Conservation (phyloP, 345 rosid genomes). For the Acer saccharum region DNA sequence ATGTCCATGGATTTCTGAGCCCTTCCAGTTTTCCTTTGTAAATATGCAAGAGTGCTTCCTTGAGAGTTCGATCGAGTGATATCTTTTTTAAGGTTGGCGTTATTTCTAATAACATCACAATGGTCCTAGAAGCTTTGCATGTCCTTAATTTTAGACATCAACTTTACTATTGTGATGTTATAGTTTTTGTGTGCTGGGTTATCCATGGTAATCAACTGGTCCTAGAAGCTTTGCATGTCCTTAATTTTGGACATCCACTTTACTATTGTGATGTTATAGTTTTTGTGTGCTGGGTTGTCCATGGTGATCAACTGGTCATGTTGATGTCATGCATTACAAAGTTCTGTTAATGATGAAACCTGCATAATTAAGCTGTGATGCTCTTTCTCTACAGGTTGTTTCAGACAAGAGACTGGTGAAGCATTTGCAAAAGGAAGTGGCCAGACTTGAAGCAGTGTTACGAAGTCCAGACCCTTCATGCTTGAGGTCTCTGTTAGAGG, state of each 20-base stretch:
- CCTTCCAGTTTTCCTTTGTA: conserved; percentile 82
- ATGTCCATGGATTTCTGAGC: conserved; percentile 82
- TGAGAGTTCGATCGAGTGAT: conserved; percentile 69
- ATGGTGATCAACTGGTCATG: neutral
- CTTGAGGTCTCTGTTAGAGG: conserved; percentile 57
- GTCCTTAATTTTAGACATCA: conserved; percentile 69
- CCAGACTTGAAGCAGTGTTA: conserved; percentile 90
- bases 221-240: conserved; percentile 60
- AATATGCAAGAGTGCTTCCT: conserved; percentile 56
- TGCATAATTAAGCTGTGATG: conserved; percentile 8
- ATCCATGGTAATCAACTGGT: conserved; percentile 7
- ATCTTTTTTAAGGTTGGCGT: conserved; percentile 73
- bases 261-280: conserved; percentile 9
- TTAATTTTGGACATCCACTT: conserved; percentile 70
- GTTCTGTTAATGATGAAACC: neutral
- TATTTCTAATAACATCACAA: conserved; percentile 37
- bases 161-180: conserved; percentile 30
- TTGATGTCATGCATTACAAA: neutral
- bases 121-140: conserved; percentile 56
- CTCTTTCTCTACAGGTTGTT: conserved; percentile 56
- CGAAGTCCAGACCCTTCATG: conserved; percentile 71
- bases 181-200: too few relatives aligned
- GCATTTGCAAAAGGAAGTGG: conserved; percentile 88
- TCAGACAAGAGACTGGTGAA: conserved; percentile 74
- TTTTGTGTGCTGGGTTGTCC: neutral